phyloP scores from a whole-genome alignment of 768 basidiomycete species.

The Termitomyces heimii region DNA sequence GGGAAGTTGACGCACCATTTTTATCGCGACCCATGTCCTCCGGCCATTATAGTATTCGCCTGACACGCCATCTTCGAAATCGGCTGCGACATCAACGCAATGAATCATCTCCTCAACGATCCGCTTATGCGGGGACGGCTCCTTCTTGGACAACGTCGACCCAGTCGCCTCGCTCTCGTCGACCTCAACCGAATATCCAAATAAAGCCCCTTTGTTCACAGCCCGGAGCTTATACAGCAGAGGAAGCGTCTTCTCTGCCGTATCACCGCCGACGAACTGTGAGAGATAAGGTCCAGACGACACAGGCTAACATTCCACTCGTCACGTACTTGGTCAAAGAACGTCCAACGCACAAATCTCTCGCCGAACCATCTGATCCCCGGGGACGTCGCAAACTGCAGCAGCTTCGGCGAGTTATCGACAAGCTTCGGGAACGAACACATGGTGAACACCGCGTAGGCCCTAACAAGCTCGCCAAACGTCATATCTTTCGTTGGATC shows the following conservation, averaged over 20 bases:
- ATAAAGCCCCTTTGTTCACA: slow-evolving; percentile 68
- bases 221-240: slow-evolving; percentile 55
- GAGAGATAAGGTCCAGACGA: background rate
- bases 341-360: slow-evolving; percentile 67
- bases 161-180: slow-evolving; percentile 49
- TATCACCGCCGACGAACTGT: slow-evolving; percentile 89
- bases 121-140: slow-evolving; percentile 42
- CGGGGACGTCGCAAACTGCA: slow-evolving; percentile 51
- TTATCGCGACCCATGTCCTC: slow-evolving; percentile 81
- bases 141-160: slow-evolving; percentile 11
- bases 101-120: slow-evolving; percentile 72
- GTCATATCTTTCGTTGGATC: slow-evolving; percentile 16
- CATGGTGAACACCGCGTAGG: slow-evolving; percentile 79
- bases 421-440: slow-evolving; percentile 75
- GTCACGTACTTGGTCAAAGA: slow-evolving; percentile 68
- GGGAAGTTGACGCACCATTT: slow-evolving; percentile 48
- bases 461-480: slow-evolving; percentile 45
- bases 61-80: slow-evolving; percentile 59
- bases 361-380: slow-evolving; percentile 62
- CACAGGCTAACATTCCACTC: slow-evolving; percentile 12
- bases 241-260: slow-evolving; percentile 61
- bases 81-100: slow-evolving; percentile 73
- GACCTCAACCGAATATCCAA: slow-evolving; percentile 86
- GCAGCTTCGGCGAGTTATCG: slow-evolving; percentile 63
- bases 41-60: slow-evolving; percentile 27